Evolutionary conservation across 2,329 filamentous ascomycete genomes (phyloP).

Genomic region (Triangularia setosa): DNA sequence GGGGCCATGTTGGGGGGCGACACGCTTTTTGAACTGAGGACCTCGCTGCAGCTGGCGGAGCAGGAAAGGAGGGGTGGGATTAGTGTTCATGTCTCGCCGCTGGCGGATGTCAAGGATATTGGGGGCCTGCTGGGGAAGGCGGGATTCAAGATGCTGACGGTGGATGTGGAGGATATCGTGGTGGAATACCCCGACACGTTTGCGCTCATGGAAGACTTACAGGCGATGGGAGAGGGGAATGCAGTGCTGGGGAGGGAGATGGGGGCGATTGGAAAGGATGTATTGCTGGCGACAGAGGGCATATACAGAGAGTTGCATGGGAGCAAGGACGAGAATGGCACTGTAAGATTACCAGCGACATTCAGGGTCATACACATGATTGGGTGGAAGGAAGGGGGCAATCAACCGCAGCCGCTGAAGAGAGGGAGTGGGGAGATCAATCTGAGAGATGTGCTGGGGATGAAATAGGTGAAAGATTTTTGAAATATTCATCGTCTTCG

Average conservation of each 20-base stretch:
- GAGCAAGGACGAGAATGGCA: slow-evolving; percentile 69
- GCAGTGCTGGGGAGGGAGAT: slow-evolving; percentile 82
- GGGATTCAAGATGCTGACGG: slow-evolving; percentile 92
- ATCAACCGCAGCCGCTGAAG: slow-evolving; percentile 73
- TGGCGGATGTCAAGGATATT: slow-evolving; percentile 88
- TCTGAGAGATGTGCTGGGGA: slow-evolving; percentile 72
- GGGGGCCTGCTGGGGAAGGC: slow-evolving; percentile 82
- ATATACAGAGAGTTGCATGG: slow-evolving; percentile 88
- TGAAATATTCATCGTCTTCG: too few relatives aligned
- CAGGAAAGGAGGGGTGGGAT: slow-evolving; percentile 88
- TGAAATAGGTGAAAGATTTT: slow-evolving; percentile 33
- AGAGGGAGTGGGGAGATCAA: slow-evolving; percentile 84
- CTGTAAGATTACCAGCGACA: slow-evolving; percentile 69
- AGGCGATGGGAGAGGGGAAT: slow-evolving; percentile 94
- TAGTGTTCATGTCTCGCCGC: slow-evolving; percentile 81
- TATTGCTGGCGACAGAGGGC: slow-evolving; percentile 78
- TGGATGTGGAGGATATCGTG: slow-evolving; percentile 95
- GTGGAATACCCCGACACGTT: slow-evolving; percentile 91
- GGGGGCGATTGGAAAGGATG: slow-evolving; percentile 73
- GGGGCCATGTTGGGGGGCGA: slow-evolving; percentile 97
- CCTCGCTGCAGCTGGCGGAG: slow-evolving; percentile 88
- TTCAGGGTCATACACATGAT: slow-evolving; percentile 98
- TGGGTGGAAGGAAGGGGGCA: slow-evolving; percentile 84
- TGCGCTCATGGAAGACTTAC: slow-evolving; percentile 86
- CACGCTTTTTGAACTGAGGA: slow-evolving; percentile 87